These are phyloP conservation scores for Mortierella polycephala DNA, from an alignment of 371 early-diverging fungal species.

Conservation along the genomic window DNA sequence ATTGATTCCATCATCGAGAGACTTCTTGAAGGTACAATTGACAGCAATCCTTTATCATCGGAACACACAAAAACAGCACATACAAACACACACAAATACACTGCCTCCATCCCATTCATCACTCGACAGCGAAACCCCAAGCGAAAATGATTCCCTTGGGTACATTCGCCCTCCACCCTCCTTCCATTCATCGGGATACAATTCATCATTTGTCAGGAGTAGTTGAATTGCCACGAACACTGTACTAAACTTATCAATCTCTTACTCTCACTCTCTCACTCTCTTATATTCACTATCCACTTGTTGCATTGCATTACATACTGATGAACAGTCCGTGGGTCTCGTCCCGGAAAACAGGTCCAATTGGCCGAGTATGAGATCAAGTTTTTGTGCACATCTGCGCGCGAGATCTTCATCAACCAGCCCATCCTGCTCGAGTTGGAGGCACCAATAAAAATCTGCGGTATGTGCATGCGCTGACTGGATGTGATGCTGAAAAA, in stretches of 20 bases:
- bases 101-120: too few species aligned
- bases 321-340: constrained; percentile 79
- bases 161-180: too few species aligned
- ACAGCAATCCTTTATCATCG: too few species aligned
- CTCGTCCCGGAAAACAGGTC: constrained; percentile 91
- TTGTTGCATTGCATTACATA: not conserved
- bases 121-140: too few species aligned
- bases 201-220: too few species aligned
- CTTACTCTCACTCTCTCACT: not conserved
- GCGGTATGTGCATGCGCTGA: constrained; percentile 62
- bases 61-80: too few species aligned
- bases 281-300: not conserved
- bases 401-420: constrained; percentile 91
- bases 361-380: constrained; percentile 89
- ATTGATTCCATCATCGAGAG: constrained; percentile 91
- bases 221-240: not conserved
- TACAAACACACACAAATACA: too few species aligned
- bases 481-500: not conserved
- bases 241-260: not conserved
- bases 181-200: too few species aligned
- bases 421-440: constrained; percentile 95
- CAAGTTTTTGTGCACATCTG: constrained; percentile 85
- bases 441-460: constrained; percentile 95
- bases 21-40: constrained; percentile 87
- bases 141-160: too few species aligned